These are phyloP conservation scores for Fusarium sp. DNA, from an alignment of 2,329 filamentous ascomycete species.

Conservation along the genomic window DNA sequence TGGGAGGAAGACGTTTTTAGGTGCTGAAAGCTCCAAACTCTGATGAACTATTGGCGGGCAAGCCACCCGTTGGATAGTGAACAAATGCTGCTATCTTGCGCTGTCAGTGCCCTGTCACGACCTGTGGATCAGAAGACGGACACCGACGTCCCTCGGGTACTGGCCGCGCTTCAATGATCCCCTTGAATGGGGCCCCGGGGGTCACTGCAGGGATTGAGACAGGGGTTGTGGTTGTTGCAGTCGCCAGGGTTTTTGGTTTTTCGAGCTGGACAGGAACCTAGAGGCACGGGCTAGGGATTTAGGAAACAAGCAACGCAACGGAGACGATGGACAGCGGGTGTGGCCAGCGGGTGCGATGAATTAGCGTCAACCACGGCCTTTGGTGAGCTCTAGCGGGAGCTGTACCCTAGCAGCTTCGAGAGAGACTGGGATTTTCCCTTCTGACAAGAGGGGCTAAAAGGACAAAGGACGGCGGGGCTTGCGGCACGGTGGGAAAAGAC, in stretches of 20 bases:
- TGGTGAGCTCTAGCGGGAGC: conserved; percentile 9
- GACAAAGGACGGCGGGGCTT: neutral
- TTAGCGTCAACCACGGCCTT: conserved; percentile 23
- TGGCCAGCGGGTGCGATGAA: conserved; percentile 39
- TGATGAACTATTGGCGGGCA: conserved; percentile 17
- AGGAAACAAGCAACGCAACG: conserved; percentile 18
- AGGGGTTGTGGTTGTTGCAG: conserved; percentile 14
- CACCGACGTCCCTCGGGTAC: conserved; percentile 37
- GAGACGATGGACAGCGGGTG: conserved; percentile 25
- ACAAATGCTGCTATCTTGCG: conserved; percentile 25
- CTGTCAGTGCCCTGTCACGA: conserved; percentile 40
- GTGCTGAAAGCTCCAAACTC: conserved; percentile 11
- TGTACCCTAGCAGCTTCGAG: neutral
- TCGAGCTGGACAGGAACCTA: neutral
- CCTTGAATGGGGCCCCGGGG: conserved; percentile 19
- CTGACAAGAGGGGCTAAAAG: neutral
- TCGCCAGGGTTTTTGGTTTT: neutral
- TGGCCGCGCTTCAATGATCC: conserved; percentile 26
- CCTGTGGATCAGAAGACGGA: conserved; percentile 39
- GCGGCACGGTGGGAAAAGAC: neutral
- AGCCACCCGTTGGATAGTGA: conserved; percentile 36
- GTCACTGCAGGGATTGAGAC: conserved; percentile 37
- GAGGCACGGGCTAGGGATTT: conserved; percentile 22
- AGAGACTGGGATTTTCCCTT: neutral
- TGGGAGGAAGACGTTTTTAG: conserved; percentile 37